Base-by-base conservation (phyloP, 805 yeast genomes). In the Huiozyma naganishii region DNA sequence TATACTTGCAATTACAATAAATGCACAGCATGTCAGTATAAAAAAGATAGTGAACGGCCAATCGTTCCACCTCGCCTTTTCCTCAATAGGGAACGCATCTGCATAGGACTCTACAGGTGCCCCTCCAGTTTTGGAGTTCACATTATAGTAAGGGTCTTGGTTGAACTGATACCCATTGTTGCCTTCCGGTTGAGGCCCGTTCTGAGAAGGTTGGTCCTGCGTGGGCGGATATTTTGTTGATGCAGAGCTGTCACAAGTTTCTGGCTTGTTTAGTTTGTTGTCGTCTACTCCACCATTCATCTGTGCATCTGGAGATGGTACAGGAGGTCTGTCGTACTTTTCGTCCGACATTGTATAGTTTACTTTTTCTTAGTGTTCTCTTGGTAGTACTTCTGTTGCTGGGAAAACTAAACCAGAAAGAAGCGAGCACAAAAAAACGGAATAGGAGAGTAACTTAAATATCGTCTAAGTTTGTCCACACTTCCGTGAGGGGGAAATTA, bases 51-150 rank as follows among this genome's bases (percentile, higher is more conserved):
- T 72, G 57, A 83, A 82, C 0, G 81, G 76, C 73, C 80, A 73
- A 61, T 87, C 95, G 54, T 87, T 79, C 64, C 70, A 76, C 46
- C 66, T 73, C 1, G 88, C 87, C 52, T 70, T 71, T 30, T 71
- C 73, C 12, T 56, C 60, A 1, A 51, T 47, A 48, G 78, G 75
- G 62, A 87, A 87, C 1, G 81, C 74, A 40, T 84, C 78, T 30
- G 79, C 84, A 57, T 79, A 86, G 5, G 71, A 66, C 2, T 70
- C 73, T 43, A 67, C 61, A 4, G 70, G 65, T 2, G 67, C 62
- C 8, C 69, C 65, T 6, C 58, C 51, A 4, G 52, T 57, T 44
- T 62, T 58, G 7, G 65, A 59, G n/a, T 50, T 46, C 35, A 56
- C 41, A 41, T 59, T 50, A 42, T 62, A 58, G 36, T 60, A 58